phyloP scores from a whole-genome alignment of 176 grass and related monocot genomes.

The Ananas comosus region DNA sequence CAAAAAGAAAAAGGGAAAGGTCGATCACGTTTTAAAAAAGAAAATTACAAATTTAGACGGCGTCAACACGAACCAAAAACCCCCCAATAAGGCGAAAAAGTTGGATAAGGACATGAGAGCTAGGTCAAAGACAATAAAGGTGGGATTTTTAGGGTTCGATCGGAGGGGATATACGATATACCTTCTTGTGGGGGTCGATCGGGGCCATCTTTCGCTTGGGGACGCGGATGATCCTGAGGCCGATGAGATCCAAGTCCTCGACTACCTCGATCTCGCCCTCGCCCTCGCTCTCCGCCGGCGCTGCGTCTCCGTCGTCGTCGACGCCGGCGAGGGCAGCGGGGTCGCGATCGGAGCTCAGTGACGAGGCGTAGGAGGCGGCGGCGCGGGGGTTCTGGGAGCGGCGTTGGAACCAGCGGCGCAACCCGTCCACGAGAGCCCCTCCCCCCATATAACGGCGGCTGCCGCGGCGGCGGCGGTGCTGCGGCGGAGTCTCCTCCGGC shows the following conservation, averaged over 20 bases:
- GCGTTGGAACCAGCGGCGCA: slow-evolving; percentile 72
- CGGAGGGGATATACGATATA: background rate
- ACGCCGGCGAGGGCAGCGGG: slow-evolving; percentile 8
- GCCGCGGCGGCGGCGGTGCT: background rate
- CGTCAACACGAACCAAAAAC: background rate
- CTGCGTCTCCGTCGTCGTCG: slow-evolving; percentile 13
- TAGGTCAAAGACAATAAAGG: too few relatives aligned
- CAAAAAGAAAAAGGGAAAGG: background rate
- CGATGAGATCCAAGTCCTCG: slow-evolving; percentile 50
- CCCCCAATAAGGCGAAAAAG: slow-evolving; percentile 8
- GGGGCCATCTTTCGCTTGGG: slow-evolving; percentile 18
- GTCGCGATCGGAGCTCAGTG: background rate
- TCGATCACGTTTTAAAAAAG: background rate
- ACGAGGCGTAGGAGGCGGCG: slow-evolving; percentile 6
- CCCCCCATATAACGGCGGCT: slow-evolving; percentile 18
- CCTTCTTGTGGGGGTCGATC: slow-evolving; percentile 16
- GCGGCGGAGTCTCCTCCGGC: background rate
- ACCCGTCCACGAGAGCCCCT: slow-evolving; percentile 43
- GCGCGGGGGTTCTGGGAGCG: slow-evolving; percentile 6
- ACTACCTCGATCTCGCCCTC: slow-evolving; percentile 7
- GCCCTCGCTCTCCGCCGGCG: background rate
- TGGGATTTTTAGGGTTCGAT: too few relatives aligned
- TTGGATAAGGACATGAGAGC: background rate
- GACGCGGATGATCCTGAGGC: slow-evolving; percentile 17
- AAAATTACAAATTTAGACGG: background rate